phyloP scores from a whole-genome alignment of 2,329 filamentous ascomycete genomes.

The Coniochaeta sp. region DNA sequence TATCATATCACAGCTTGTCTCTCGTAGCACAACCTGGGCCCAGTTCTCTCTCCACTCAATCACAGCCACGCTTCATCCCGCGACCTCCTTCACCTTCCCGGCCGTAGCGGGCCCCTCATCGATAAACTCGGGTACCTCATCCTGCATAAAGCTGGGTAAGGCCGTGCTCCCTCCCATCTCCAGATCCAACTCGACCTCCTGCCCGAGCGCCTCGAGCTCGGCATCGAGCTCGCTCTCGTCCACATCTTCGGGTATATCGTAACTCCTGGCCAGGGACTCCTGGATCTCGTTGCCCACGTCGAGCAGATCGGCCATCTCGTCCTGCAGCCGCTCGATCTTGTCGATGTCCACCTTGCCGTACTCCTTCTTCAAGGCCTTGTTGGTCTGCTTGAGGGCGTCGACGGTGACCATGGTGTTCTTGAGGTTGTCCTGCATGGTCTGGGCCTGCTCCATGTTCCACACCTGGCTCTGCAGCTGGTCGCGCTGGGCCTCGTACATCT shows the following conservation, averaged over 20 bases:
- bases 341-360: constrained; percentile 97
- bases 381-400: constrained; percentile 94
- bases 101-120: constrained; percentile 75
- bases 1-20: not conserved
- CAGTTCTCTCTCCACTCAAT: constrained; percentile 5
- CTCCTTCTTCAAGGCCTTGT: constrained; percentile 85
- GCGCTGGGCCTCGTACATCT: constrained; percentile 88
- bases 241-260: constrained; percentile 94
- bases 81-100: constrained; percentile 77
- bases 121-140: constrained; percentile 86
- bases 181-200: constrained; percentile 85
- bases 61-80: constrained; percentile 30
- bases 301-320: constrained; percentile 98
- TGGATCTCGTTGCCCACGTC: constrained; percentile 98
- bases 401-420: constrained; percentile 98
- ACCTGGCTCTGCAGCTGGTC: constrained; percentile 90
- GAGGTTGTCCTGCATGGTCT: constrained; percentile 97
- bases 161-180: constrained; percentile 48
- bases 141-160: constrained; percentile 80
- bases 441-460: constrained; percentile 99
- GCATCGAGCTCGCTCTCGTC: constrained; percentile 95
- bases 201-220: constrained; percentile 86
- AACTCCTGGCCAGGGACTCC: constrained; percentile 82
- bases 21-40: not conserved
- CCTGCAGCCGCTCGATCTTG: constrained; percentile 94